Conservation (phyloP, 2,329 filamentous ascomycete species). For the Xylaria sp. region DNA sequence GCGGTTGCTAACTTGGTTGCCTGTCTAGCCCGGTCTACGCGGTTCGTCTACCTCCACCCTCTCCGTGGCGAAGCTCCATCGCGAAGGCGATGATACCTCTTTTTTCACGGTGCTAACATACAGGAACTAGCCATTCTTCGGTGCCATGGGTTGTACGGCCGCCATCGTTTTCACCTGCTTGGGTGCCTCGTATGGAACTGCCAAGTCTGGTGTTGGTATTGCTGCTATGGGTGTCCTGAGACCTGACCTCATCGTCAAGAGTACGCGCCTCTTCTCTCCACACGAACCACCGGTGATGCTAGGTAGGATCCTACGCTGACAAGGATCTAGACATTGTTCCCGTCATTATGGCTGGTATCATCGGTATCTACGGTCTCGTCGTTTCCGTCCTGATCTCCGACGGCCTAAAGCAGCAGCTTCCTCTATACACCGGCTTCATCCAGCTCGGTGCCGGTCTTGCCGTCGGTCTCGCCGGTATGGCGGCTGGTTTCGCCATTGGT, state of each 20-base stretch:
- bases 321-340: conserved; percentile 85
- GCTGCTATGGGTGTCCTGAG: conserved; percentile 97
- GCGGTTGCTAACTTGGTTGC: conserved; percentile 42
- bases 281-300: conserved; percentile 23
- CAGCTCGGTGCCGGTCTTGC: conserved; percentile 85
- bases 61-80: conserved; percentile 40
- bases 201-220: conserved; percentile 99
- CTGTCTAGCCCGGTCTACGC: conserved; percentile 89
- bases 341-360: conserved; percentile 99
- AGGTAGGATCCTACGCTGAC: conserved; percentile 39
- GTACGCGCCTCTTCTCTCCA: conserved; percentile 64
- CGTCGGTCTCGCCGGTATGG: conserved; percentile 84
- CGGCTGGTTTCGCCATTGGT: conserved; percentile 86
- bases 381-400: conserved; percentile 89
- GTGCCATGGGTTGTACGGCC: conserved; percentile 85
- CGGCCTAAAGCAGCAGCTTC: conserved; percentile 74
- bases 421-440: conserved; percentile 85
- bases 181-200: conserved; percentile 96
- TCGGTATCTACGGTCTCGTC: conserved; percentile 96
- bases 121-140: conserved; percentile 74
- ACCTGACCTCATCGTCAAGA: conserved; percentile 99
- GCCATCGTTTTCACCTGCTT: conserved; percentile 97
- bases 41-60: conserved; percentile 73
- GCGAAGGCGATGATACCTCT: conserved; percentile 55
- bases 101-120: conserved; percentile 39